These are phyloP conservation scores for Trichoderma polysporum DNA, from an alignment of 2,329 filamentous ascomycete genomes.

Conservation along the genomic window DNA sequence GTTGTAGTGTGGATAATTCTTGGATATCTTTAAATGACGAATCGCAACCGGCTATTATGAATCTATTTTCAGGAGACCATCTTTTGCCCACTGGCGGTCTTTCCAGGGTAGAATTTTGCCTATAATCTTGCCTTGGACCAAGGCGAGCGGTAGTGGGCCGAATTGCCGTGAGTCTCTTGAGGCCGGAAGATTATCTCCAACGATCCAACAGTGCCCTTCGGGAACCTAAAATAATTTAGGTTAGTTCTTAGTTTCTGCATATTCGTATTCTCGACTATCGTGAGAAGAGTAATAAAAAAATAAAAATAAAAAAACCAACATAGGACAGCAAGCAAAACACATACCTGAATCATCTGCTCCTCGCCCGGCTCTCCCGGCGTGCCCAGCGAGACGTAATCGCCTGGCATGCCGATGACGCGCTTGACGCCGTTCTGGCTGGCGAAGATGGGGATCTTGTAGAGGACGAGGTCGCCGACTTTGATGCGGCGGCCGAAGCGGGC, in stretches of 20 bases:
- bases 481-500: conserved; percentile 65
- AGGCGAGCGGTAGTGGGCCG: conserved; percentile 80
- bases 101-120: conserved; percentile 57
- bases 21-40: not conserved
- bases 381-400: conserved; percentile 70
- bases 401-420: conserved; percentile 72
- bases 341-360: conserved; percentile 65
- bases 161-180: conserved; percentile 85
- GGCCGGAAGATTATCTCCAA: conserved; percentile 80
- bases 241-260: not conserved
- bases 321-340: not conserved
- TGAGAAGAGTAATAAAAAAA: not conserved
- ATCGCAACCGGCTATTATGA: not conserved
- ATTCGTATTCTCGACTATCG: too few species aligned
- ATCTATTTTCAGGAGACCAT: conserved; percentile 38
- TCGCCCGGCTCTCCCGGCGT: conserved; percentile 52
- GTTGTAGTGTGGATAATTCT: not conserved
- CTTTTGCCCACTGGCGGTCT: conserved; percentile 52
- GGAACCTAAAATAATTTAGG: conserved; percentile 72
- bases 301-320: not conserved
- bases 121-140: conserved; percentile 81
- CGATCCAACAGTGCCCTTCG: conserved; percentile 85
- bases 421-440: conserved; percentile 67
- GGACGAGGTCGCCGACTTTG: conserved; percentile 79
- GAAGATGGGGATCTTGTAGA: conserved; percentile 72